Evolutionary conservation across 345 rosid genomes (phyloP), one percentile per base, ranked within the genome.

Genomic region (Dovyalis caffra): DNA sequence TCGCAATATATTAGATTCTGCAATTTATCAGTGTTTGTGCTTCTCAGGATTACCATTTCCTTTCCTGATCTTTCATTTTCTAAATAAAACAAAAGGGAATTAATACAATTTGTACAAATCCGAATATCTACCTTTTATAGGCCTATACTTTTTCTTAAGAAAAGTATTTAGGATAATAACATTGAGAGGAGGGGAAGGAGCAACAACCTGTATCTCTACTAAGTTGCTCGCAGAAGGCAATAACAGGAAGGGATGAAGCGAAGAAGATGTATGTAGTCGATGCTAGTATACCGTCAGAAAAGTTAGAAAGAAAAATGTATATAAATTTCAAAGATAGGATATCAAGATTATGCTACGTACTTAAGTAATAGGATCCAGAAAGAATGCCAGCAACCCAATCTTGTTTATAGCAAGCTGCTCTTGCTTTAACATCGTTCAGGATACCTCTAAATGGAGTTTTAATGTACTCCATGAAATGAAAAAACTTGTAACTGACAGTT

Each of bases 221-320:
- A 6, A 93, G 85, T 72, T 91, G 98, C 79, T 93, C 97, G 1
- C 98, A 97, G 18, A 93, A 93, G 20, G 97, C 94, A 4, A 93
- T 85, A 40, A 93, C 98, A 8, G 95, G 98, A 74, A 93, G 86
- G 4, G 95, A 91, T 68, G 97, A 93, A 12, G 98, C 97, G 43
- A 91, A 93, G 80, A 88, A 91, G 11, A 88, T 93, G 71, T 91
- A 93, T n/a, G 94, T 84, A 0, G 97, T 91, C 1, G 98, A 94
- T 31, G 98, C 94, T 77, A 91, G 67, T 75, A 93, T 87, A 76
- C 97, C 91, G 72, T 8, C 32, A 75, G 14, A 62, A 64, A 68
- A 40, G 3, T 5, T 12, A 0, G 28, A 69, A 23, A 20, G 25
- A 21, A 73, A n/a, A 53, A 8, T 68, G 62, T 11, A 78, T n/a